Percentiles rank a stretch among this genome's conserved stretches.
Conservation (phyloP, 1,284 basidiomycete genomes). For the Cryptococcus maquisensis region DNA sequence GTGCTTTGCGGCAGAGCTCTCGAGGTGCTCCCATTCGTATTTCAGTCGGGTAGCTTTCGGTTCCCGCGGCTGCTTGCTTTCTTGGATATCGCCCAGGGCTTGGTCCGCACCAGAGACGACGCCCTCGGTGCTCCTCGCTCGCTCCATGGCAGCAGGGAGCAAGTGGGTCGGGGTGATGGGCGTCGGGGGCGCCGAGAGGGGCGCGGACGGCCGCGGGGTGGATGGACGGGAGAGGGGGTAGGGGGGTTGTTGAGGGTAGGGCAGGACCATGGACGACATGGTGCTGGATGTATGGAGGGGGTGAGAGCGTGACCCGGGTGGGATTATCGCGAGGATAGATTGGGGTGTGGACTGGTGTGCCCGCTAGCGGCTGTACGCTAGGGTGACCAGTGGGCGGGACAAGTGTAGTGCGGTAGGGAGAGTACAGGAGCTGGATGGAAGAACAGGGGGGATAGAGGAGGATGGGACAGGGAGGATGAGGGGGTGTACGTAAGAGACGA, state of each 20-base stretch:
- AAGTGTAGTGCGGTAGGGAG: background rate
- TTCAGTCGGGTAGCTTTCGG: constrained; percentile 20
- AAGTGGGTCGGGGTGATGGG: constrained; percentile 43
- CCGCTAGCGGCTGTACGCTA: background rate
- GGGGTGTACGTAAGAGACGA: too few species aligned
- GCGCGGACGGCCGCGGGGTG: constrained; percentile 20
- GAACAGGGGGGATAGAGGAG: too few species aligned
- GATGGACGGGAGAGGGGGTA: constrained; percentile 17
- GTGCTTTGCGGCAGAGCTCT: background rate
- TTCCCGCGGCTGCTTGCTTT: constrained; percentile 12
- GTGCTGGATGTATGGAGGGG: background rate
- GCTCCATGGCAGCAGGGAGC: constrained; percentile 36
- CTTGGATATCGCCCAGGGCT: constrained; percentile 7
- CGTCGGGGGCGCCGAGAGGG: constrained; percentile 43
- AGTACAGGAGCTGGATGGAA: background rate
- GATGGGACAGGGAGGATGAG: too few species aligned
- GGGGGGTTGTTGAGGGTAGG: constrained; percentile 18
- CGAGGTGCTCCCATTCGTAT: constrained; percentile 16
- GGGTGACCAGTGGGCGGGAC: background rate
- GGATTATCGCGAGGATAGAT: background rate
- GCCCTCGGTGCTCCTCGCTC: constrained; percentile 41
- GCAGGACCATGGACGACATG: constrained; percentile 26
- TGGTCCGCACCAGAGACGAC: constrained; percentile 9
- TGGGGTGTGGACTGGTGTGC: background rate
- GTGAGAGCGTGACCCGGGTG: background rate